Evolutionary conservation across 495 filamentous ascomycete species (phyloP).

Genomic region (Penicillium verhagenii): DNA sequence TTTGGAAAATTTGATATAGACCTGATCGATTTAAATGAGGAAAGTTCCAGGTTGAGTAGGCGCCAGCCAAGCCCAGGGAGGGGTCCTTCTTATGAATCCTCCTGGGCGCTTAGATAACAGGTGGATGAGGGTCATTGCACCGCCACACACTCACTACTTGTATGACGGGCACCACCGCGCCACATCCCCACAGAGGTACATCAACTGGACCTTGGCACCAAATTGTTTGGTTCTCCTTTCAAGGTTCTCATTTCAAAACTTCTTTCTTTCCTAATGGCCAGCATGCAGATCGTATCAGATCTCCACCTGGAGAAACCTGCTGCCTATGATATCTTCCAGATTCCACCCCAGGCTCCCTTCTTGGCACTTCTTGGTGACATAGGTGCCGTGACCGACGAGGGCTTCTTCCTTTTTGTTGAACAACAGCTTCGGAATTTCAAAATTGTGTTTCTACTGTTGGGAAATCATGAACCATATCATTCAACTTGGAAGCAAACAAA

Average conservation of each 20-base stretch:
- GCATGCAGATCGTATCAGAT: conserved; percentile 57
- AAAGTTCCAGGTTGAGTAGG: not conserved
- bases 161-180: conserved; percentile 12
- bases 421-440: conserved; percentile 44
- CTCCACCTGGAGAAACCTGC: conserved; percentile 52
- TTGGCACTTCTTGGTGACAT: conserved; percentile 60
- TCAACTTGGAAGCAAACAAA: conserved; percentile 37
- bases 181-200: conserved; percentile 21
- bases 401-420: conserved; percentile 43
- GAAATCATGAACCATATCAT: conserved; percentile 58
- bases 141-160: conserved; percentile 21
- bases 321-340: conserved; percentile 47
- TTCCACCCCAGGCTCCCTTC: conserved; percentile 45
- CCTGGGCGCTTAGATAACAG: conserved; percentile 32
- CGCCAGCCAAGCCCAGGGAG: conserved; percentile 11
- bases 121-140: conserved; percentile 7
- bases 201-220: not conserved
- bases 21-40: not conserved
- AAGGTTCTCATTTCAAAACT: not conserved
- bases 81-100: conserved; percentile 19
- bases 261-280: not conserved
- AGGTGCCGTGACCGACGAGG: conserved; percentile 41
- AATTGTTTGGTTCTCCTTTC: too few relatives aligned
- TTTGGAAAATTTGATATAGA: not conserved
- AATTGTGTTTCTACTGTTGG: conserved; percentile 51